Conservation (phyloP, 371 early-diverging fungal genomes). For the Mucor circinelloides region DNA sequence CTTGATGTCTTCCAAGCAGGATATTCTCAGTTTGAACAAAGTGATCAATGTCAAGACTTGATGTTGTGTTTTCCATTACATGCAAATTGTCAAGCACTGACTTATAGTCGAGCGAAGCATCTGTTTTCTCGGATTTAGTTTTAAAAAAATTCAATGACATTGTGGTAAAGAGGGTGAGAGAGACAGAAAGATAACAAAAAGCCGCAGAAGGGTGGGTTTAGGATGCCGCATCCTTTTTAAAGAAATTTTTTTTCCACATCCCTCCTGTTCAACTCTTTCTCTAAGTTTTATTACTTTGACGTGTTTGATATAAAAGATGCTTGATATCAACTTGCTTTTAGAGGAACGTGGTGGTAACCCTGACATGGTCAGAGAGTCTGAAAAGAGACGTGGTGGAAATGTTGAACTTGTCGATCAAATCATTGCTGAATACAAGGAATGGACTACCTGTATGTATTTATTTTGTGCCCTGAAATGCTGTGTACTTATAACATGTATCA, state of each 20-base stretch:
- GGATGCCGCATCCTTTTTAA: slow-evolving; percentile 2
- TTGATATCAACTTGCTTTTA: slow-evolving; percentile 92
- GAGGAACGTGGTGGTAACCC: slow-evolving; percentile 96
- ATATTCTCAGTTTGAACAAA: slow-evolving; percentile 2
- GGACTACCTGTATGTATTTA: slow-evolving; percentile 78
- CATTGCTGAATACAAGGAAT: slow-evolving; percentile 88
- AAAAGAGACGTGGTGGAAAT: slow-evolving; percentile 84
- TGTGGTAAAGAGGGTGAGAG: neutral
- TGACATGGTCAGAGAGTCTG: slow-evolving; percentile 90
- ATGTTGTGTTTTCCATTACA: neutral
- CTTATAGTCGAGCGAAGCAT: slow-evolving; percentile 2
- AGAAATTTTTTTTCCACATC: slow-evolving; percentile 13
- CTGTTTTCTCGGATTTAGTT: slow-evolving; percentile 1
- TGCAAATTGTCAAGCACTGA: neutral
- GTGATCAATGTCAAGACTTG: neutral
- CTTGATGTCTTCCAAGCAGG: neutral
- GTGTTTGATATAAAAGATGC: slow-evolving; percentile 46
- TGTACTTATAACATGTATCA: slow-evolving; percentile 21
- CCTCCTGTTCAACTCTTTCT: neutral
- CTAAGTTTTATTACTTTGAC: neutral
- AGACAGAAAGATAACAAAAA: neutral
- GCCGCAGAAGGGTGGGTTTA: neutral
- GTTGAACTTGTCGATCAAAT: slow-evolving; percentile 92
- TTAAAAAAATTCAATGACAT: slow-evolving; percentile 13
- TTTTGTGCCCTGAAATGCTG: neutral